A percentile compares a stretch with the other conserved stretches of the same genome.
These are phyloP conservation scores for Miscanthus sacchariflorus DNA, from an alignment of 202 grass and related monocot genomes.

Conservation along the genomic window DNA sequence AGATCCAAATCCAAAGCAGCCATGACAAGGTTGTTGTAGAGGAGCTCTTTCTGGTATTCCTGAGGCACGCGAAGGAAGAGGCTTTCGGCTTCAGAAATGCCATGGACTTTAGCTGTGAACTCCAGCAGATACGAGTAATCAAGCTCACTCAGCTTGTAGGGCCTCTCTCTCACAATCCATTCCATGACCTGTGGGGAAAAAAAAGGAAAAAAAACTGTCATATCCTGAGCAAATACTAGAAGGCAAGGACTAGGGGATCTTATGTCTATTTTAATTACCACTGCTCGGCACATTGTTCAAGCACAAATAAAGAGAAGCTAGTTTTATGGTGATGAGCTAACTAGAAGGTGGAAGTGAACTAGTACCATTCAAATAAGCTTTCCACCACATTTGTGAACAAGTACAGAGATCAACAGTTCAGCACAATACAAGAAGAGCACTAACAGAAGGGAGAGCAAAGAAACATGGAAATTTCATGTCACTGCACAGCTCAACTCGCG, in stretches of 20 bases:
- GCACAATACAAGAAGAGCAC: background rate
- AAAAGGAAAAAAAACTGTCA: constrained; percentile 4
- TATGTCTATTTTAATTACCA: background rate
- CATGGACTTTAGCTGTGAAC: constrained; percentile 91
- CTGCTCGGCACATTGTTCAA: background rate
- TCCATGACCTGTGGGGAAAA: constrained; percentile 76
- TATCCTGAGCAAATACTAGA: constrained; percentile 5
- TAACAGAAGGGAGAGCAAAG: background rate
- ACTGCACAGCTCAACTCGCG: background rate
- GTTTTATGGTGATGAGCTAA: background rate
- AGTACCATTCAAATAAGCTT: background rate
- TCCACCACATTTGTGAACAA: background rate
- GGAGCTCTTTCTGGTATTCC: constrained; percentile 79
- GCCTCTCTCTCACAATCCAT: constrained; percentile 93
- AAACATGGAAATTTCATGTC: background rate
- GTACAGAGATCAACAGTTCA: background rate
- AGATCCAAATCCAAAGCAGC: constrained; percentile 68
- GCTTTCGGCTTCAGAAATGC: constrained; percentile 78
- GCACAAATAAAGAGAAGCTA: background rate
- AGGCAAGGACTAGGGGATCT: background rate
- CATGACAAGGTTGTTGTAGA: constrained; percentile 96
- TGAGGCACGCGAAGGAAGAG: constrained; percentile 80
- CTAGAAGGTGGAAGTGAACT: background rate
- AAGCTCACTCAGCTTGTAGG: constrained; percentile 89
- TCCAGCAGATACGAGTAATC: constrained; percentile 93